These are phyloP conservation scores for Erodium texanum DNA, from an alignment of 441 rosid genomes.

Conservation along the genomic window DNA sequence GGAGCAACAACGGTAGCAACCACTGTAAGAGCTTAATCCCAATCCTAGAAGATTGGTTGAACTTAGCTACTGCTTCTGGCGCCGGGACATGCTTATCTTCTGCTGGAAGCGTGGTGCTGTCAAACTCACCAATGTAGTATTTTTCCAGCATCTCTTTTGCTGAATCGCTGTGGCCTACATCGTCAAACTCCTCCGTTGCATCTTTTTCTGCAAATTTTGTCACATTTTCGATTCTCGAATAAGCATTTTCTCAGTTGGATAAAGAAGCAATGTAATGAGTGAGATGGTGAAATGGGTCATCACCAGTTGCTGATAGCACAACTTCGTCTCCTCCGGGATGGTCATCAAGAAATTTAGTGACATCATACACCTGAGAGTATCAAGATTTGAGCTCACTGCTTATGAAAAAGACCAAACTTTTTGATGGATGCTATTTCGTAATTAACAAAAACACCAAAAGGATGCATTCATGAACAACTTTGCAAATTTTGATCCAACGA, in stretches of 20 bases:
- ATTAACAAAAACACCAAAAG: too few relatives aligned
- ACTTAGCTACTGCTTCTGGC: neutral
- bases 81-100: constrained; percentile 5
- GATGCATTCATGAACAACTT: too few relatives aligned
- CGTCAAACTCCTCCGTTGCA: constrained; percentile 16
- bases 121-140: constrained; percentile 16
- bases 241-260: neutral
- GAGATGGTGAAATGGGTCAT: neutral
- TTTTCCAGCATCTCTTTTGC: constrained; percentile 17
- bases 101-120: constrained; percentile 7
- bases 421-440: too few relatives aligned
- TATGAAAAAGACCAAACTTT: too few relatives aligned
- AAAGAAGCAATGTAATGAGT: neutral
- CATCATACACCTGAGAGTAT: constrained; percentile 11
- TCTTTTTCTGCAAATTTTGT: constrained; percentile 7
- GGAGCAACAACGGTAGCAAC: constrained; percentile 11
- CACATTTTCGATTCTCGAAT: too few relatives aligned
- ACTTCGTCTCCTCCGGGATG: constrained; percentile 18
- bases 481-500: too few relatives aligned
- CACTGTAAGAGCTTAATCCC: constrained; percentile 6
- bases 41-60: constrained; percentile 10
- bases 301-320: constrained; percentile 15
- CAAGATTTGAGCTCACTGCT: too few relatives aligned
- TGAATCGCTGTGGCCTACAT: constrained; percentile 18
- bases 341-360: constrained; percentile 15